A percentile compares a stretch with the other conserved stretches of the same genome.
phyloP scores from a whole-genome alignment of 140 eudicot species.

The Ambrosia hybrid region DNA sequence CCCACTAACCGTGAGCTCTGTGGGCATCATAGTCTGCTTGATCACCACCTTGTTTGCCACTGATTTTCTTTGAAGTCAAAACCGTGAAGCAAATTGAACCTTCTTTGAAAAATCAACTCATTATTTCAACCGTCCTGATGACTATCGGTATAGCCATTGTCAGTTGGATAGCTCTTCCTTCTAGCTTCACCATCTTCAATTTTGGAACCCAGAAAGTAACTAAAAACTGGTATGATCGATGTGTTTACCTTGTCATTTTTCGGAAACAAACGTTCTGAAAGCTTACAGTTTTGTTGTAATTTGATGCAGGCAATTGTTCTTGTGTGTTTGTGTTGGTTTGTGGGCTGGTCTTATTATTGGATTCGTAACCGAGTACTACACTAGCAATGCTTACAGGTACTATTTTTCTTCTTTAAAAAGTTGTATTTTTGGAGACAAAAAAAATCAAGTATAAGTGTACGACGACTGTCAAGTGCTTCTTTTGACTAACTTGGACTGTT shows the following conservation, averaged over 20 bases:
- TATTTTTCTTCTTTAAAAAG: not conserved
- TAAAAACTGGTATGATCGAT: conserved; percentile 75
- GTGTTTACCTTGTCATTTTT: not conserved
- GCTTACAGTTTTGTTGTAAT: conserved; percentile 22
- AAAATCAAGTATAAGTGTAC: no score
- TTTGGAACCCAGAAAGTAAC: conserved; percentile 77
- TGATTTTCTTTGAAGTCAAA: conserved; percentile 83
- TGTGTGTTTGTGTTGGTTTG: conserved; percentile 58
- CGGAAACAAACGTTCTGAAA: not conserved
- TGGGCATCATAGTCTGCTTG: conserved; percentile 76
- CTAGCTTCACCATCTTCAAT: conserved; percentile 76
- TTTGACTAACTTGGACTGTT: conserved; percentile 17
- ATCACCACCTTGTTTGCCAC: conserved; percentile 88
- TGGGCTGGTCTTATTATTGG: conserved; percentile 62
- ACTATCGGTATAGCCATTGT: conserved; percentile 67
- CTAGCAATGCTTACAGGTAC: conserved; percentile 65
- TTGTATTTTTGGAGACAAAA: not conserved
- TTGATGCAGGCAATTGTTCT: conserved; percentile 53
- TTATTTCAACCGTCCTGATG: conserved; percentile 78
- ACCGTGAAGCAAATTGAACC: conserved; percentile 80
- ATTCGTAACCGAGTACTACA: conserved; percentile 52
- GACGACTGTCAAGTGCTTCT: not conserved
- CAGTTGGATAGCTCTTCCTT: conserved; percentile 75
- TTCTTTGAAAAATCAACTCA: conserved; percentile 72
- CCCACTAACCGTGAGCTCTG: conserved; percentile 73